Conservation (phyloP, 345 rosid species). For the Microthlaspi erraticum region DNA sequence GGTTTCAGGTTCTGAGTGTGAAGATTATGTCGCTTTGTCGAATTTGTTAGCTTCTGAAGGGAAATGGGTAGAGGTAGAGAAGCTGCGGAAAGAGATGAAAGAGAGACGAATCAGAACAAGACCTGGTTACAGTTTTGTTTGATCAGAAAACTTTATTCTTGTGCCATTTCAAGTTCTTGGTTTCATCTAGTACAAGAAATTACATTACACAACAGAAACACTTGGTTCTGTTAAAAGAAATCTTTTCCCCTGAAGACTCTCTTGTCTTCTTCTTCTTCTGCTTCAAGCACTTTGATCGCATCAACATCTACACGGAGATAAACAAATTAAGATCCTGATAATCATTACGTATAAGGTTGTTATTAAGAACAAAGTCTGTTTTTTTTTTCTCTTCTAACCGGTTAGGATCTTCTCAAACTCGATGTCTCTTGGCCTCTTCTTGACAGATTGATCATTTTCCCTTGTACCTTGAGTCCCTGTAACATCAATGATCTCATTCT, state of each 20-base stretch:
- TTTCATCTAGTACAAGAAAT: background rate
- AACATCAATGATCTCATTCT: constrained; percentile 26
- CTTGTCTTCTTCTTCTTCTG: constrained; percentile 31
- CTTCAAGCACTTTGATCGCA: constrained; percentile 7
- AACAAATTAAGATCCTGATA: constrained; percentile 19
- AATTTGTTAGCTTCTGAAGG: constrained; percentile 61
- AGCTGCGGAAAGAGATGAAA: constrained; percentile 46
- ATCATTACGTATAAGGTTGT: background rate
- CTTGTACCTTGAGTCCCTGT: constrained; percentile 26
- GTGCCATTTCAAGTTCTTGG: background rate
- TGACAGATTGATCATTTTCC: background rate
- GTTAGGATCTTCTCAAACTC: constrained; percentile 26
- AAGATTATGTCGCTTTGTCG: constrained; percentile 63
- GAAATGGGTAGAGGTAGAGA: constrained; percentile 63
- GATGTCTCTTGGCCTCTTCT: constrained; percentile 17
- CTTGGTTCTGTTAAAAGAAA: constrained; percentile 23
- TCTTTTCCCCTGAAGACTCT: constrained; percentile 34
- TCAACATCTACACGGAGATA: constrained; percentile 31
- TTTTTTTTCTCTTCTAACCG: constrained; percentile 25
- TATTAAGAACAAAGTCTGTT: background rate
- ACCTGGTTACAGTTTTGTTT: constrained; percentile 42
- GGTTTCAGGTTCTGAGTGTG: constrained; percentile 34
- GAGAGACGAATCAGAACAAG: constrained; percentile 36
- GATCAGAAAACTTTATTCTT: constrained; percentile 5
- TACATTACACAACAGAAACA: constrained; percentile 28